Conservation (phyloP, 257 asterid species). For the Lithospermum erythrorhizon region DNA sequence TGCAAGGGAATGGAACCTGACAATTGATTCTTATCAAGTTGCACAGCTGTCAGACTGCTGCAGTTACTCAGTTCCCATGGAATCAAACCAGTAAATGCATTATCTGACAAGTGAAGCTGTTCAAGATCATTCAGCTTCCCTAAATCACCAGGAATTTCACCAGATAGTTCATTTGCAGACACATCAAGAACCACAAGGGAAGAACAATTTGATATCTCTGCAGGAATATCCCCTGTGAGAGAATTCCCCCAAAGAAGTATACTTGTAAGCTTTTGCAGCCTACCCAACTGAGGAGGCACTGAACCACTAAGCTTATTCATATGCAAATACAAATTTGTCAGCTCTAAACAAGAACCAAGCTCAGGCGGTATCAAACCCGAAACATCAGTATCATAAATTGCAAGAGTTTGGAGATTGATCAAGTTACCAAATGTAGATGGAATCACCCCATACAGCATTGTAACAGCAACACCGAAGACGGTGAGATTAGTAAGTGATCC, state of each 20-base stretch:
- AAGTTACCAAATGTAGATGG: conserved; percentile 75
- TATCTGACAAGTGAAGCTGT: conserved; percentile 76
- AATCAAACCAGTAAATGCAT: conserved; percentile 47
- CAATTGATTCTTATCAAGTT: conserved; percentile 68
- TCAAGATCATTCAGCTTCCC: conserved; percentile 55
- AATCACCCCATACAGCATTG: conserved; percentile 63
- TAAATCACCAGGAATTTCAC: conserved; percentile 59
- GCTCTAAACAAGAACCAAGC: conserved; percentile 53
- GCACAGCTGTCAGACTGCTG: conserved; percentile 63
- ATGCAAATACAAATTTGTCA: conserved; percentile 59
- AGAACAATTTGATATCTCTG: conserved; percentile 51
- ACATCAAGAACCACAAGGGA: conserved; percentile 70
- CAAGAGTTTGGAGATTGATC: conserved; percentile 53
- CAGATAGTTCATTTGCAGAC: conserved; percentile 58
- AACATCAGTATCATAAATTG: conserved; percentile 70
- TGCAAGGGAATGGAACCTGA: conserved; percentile 64
- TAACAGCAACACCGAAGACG: conserved; percentile 76
- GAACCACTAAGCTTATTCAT: conserved; percentile 73
- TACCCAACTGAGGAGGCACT: conserved; percentile 60
- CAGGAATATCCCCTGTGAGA: conserved; percentile 51
- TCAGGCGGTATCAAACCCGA: conserved; percentile 75
- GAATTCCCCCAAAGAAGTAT: conserved; percentile 83
- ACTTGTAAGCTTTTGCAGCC: conserved; percentile 63
- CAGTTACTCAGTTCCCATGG: conserved; percentile 68
- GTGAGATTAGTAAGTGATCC: conserved; percentile 70